Evolutionary conservation across 768 basidiomycete species (phyloP), one percentile per base, ranked within the genome.

Genomic region (Rhizopogon sp.): DNA sequence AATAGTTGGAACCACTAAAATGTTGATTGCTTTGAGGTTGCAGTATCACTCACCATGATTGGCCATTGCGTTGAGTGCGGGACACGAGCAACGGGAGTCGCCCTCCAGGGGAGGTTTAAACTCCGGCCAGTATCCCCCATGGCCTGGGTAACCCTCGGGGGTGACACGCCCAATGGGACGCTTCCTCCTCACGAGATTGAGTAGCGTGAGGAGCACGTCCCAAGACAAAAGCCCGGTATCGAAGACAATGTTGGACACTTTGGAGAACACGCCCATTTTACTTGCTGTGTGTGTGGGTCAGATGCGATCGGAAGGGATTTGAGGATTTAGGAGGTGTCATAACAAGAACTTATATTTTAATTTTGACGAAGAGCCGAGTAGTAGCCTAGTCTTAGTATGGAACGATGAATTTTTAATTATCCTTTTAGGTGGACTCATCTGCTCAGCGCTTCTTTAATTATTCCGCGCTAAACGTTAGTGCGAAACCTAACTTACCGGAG

Each of bases 1-100:
- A 16, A 42, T 17, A 14, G 13, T 28, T 28, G 35, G 35, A 37
- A 37, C 13, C 3, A 37, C 10, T 37, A 13, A 11, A 37, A 37
- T 11, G 35, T 3, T 37, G 35, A 13, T 13, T 37, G 33, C 14
- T 13, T 11, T 0, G 17, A 47, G 6, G 8, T 14, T 39, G 11
- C 17, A 33, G 17, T 1, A 11, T 10, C 60, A 46, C 60, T 28
- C 46, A 90, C 90, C 90, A 58, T 92, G 90, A 65, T 92, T 92
- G 6, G 90, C 88, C 80, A 93, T 73, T 0, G 87, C 85, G 61
- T 93, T 92, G 56, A 92, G 65, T 9, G 80, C 88, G 1, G 89
- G 89, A 59, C 89, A 91, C 1, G 84, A 79, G 58, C 81, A 80
- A 2, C 90, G 75, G 62, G 88, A 89, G 60, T 90, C 88, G 1